phyloP scores from a whole-genome alignment of 2,329 filamentous ascomycete species.

The Cryoendolithus antarcticus region DNA sequence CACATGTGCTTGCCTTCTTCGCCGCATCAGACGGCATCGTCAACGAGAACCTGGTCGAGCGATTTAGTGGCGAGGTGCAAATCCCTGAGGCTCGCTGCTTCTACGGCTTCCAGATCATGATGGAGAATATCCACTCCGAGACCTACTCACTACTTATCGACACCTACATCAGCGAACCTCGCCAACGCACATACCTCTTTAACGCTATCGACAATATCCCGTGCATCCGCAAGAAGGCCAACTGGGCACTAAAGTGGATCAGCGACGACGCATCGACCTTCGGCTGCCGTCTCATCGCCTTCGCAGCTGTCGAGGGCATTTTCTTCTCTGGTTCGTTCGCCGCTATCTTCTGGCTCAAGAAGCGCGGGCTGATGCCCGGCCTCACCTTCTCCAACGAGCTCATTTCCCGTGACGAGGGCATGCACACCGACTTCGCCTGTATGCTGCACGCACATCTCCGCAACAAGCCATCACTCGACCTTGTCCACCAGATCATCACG shows the following conservation, averaged over 20 bases:
- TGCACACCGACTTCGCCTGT: conserved; percentile 98
- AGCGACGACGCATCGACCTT: conserved; percentile 87
- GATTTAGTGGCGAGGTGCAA: conserved; percentile 94
- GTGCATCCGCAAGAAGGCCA: conserved; percentile 95
- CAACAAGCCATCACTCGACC: conserved; percentile 70
- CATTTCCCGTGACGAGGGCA: conserved; percentile 97
- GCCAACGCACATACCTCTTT: conserved; percentile 88
- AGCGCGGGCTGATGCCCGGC: conserved; percentile 97
- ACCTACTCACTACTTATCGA: conserved; percentile 98
- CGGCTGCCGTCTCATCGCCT: conserved; percentile 87
- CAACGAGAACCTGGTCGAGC: conserved; percentile 98
- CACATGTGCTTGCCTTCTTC: conserved; percentile 97
- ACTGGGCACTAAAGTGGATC: conserved; percentile 96
- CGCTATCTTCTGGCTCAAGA: conserved; percentile 99
- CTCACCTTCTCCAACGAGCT: conserved; percentile 99
- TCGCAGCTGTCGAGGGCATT: conserved; percentile 96
- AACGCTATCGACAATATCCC: conserved; percentile 99
- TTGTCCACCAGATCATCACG: conserved; percentile 77
- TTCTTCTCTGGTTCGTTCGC: conserved; percentile 99
- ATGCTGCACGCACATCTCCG: conserved; percentile 92
- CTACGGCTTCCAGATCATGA: conserved; percentile 99
- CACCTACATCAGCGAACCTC: conserved; percentile 96
- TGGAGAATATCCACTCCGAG: conserved; percentile 99
- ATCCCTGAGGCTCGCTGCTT: conserved; percentile 97
- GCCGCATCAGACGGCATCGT: conserved; percentile 97